A percentile compares a stretch with the other conserved stretches of the same genome.
phyloP scores from a whole-genome alignment of 2,329 filamentous ascomycete species.

The Aspergillus pseudoglaucus region DNA sequence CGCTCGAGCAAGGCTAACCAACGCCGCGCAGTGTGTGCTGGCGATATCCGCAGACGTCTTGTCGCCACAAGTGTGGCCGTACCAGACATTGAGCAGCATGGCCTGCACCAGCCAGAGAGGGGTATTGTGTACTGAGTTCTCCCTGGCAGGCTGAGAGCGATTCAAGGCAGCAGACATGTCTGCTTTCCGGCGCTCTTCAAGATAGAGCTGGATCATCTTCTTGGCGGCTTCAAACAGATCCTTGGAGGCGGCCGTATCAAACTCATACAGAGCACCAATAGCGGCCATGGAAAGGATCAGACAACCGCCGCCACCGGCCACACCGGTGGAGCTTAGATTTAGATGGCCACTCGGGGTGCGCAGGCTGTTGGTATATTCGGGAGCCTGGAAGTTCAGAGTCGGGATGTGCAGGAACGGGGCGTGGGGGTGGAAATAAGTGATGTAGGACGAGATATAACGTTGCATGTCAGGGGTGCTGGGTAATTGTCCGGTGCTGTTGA shows the following conservation, averaged over 20 bases:
- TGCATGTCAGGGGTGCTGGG: conserved; percentile 81
- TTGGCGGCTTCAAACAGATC: conserved; percentile 89
- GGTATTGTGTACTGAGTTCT: conserved; percentile 63
- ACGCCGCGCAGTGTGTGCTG: conserved; percentile 80
- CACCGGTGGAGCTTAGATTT: conserved; percentile 48
- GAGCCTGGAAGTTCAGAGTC: conserved; percentile 81
- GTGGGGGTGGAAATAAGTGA: conserved; percentile 89
- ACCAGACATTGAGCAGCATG: conserved; percentile 93
- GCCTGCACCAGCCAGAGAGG: conserved; percentile 94
- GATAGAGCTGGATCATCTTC: conserved; percentile 87
- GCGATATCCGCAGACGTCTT: conserved; percentile 87
- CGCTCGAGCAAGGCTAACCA: conserved; percentile 84
- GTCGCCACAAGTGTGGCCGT: conserved; percentile 90
- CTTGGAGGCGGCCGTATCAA: conserved; percentile 70
- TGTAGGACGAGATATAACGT: conserved; percentile 82
- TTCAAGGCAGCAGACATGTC: conserved; percentile 62
- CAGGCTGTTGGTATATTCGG: conserved; percentile 56
- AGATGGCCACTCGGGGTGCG: conserved; percentile 50
- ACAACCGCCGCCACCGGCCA: conserved; percentile 74
- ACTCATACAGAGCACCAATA: conserved; percentile 81
- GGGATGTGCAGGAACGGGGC: conserved; percentile 90
- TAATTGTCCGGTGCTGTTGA: conserved; percentile 48
- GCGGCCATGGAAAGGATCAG: conserved; percentile 82
- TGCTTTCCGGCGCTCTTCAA: conserved; percentile 83
- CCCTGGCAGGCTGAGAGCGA: conserved; percentile 47